Base-by-base conservation (phyloP, 345 rosid genomes). In the Dimocarpus longan region DNA sequence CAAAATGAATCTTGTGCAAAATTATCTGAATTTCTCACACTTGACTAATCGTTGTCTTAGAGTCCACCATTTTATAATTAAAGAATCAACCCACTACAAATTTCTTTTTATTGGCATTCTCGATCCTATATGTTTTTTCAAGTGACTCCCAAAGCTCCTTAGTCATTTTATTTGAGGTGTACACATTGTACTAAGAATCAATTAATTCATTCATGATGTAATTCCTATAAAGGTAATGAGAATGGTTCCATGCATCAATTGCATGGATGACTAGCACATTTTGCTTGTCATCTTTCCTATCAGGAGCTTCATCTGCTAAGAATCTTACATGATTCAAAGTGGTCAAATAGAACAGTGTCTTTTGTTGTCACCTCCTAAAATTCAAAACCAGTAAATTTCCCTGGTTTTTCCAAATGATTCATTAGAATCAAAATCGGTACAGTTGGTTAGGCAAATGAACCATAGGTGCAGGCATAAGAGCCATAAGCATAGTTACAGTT, bases 11-110 rank as follows among this genome's bases (percentile, higher is more conserved):
- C 8, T 63, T 18, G 10, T 78, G 52, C 0, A 78, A 10, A 10
- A 71, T 44, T 10, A 78, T 4, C 8, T 78, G 71, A 26, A 71
- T 13, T 11, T 62, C 64, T 26, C 64, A 24, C 40, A 71, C 65
- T 39, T 64, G 32, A 21, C 50, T 63, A 0, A 63, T 6, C 11
- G 50, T 46, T 0, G 1, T 63, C n/a, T 64, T 70, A 10, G 37
- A 70, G 26, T 62, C 39, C 22, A 54, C 37, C 37, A 32, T 32
- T 32, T 32, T 32, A 32, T 32, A 32, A 32, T 32, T 32, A 2
- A 32, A 32, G 37, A 32, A 32, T 3, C 37, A 3, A 9, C 63
- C 24, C 42, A 64, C 11, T 11, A n/a, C 26, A 64, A 56, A 56
- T 56, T 56, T 15, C 16, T 56, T 56, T 56, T 5, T 9, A 8